Percentiles rank a stretch among this genome's conserved stretches.
phyloP scores from a whole-genome alignment of 768 basidiomycete genomes.

The Xerocomellus intermedius region DNA sequence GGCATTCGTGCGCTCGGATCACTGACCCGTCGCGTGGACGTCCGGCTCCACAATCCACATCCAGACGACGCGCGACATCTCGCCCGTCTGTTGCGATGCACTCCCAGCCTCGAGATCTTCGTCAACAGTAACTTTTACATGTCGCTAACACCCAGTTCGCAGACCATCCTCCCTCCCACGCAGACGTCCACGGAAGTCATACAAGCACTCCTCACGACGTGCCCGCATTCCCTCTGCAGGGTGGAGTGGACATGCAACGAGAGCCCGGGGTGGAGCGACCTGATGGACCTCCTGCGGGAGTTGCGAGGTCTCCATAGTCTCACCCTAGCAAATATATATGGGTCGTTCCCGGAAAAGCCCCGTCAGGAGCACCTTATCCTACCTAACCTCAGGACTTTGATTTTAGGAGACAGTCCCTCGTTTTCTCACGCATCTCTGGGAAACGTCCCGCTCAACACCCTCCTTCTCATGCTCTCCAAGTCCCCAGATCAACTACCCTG shows the following conservation, averaged over 20 bases:
- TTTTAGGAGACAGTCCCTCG: constrained; percentile 36
- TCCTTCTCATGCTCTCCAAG: constrained; percentile 38
- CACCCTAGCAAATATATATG: constrained; percentile 41
- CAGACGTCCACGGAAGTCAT: constrained; percentile 36
- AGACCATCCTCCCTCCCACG: constrained; percentile 19
- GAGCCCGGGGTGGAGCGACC: constrained; percentile 40
- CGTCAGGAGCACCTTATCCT: constrained; percentile 29
- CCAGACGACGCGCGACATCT: constrained; percentile 20
- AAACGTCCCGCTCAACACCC: constrained; percentile 39
- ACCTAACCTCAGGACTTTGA: constrained; percentile 41
- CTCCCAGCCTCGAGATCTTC: constrained; percentile 46
- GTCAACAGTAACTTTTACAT: constrained; percentile 38
- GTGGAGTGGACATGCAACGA: constrained; percentile 48
- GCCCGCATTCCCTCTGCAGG: constrained; percentile 37
- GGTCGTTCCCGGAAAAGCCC: constrained; percentile 26
- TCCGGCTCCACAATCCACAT: constrained; percentile 37
- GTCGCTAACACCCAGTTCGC: constrained; percentile 20
- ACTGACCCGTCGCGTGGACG: constrained; percentile 42
- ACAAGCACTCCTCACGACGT: constrained; percentile 32
- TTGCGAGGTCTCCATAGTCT: constrained; percentile 39
- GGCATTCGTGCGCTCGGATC: constrained; percentile 36
- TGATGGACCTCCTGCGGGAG: constrained; percentile 36
- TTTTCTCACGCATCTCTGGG: constrained; percentile 35
- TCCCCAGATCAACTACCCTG: constrained; percentile 37
- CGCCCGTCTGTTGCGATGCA: constrained; percentile 39